phyloP scores from a whole-genome alignment of 2,329 filamentous ascomycete genomes.

The Metarhizium brunneum region DNA sequence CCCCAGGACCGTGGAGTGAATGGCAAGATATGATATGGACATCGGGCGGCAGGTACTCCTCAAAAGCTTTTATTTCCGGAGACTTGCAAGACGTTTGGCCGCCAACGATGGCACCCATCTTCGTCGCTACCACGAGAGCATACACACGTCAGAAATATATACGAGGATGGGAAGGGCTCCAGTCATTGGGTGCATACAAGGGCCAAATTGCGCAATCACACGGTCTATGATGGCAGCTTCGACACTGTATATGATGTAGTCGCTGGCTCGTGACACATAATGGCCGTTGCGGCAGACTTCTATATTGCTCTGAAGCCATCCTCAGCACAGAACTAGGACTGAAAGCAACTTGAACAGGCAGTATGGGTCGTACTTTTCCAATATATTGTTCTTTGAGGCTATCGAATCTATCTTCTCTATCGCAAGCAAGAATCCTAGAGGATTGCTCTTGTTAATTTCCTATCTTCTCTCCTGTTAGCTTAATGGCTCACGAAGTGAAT shows the following conservation, averaged over 20 bases:
- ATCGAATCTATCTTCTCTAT: conserved; percentile 82
- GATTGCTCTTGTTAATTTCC: conserved; percentile 14
- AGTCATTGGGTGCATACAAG: conserved; percentile 51
- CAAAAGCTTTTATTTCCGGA: conserved; percentile 89
- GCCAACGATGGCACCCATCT: conserved; percentile 88
- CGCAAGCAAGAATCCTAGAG: conserved; percentile 84
- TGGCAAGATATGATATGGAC: conserved; percentile 94
- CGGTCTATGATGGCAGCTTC: conserved; percentile 84
- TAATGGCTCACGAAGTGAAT: neutral
- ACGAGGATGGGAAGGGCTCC: neutral
- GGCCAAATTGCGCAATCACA: conserved; percentile 82
- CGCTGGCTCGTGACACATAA: conserved; percentile 88
- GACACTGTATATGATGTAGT: conserved; percentile 98
- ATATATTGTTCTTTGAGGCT: conserved; percentile 71
- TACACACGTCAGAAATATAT: conserved; percentile 4
- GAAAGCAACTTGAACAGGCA: conserved; percentile 10
- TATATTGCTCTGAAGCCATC: conserved; percentile 55
- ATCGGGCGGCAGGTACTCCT: conserved; percentile 75
- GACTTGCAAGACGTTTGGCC: conserved; percentile 98
- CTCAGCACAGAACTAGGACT: conserved; percentile 35
- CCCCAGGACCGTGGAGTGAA: conserved; percentile 86
- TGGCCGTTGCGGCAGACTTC: conserved; percentile 91
- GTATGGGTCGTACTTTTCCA: conserved; percentile 60
- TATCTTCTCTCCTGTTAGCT: conserved; percentile 3
- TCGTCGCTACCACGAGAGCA: conserved; percentile 59